A percentile compares a stretch with the other conserved stretches of the same genome.
These are phyloP conservation scores for Pseudocercospora musae DNA, from an alignment of 2,329 filamentous ascomycete genomes.

Conservation along the genomic window DNA sequence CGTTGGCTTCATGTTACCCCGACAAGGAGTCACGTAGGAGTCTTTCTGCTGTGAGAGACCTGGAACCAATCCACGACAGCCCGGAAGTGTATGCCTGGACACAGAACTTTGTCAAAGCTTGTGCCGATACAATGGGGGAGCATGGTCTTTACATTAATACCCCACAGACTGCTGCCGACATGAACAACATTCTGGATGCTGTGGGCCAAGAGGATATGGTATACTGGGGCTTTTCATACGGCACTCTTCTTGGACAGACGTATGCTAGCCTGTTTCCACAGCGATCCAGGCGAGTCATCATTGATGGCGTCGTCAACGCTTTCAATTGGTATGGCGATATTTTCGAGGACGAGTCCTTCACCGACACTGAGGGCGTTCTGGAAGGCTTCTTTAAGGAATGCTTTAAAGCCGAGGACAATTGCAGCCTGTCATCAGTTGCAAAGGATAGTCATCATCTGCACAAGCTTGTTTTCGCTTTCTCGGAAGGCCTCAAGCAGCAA, in stretches of 20 bases:
- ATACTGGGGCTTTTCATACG: slow-evolving; percentile 47
- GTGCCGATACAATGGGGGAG: slow-evolving; percentile 21
- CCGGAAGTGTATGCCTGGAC: slow-evolving; percentile 23
- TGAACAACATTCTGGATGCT: slow-evolving; percentile 26
- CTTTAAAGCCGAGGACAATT: slow-evolving; percentile 45
- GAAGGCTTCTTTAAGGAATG: slow-evolving; percentile 55
- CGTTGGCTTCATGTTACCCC: slow-evolving; percentile 20
- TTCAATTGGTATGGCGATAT: slow-evolving; percentile 47
- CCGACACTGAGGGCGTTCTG: slow-evolving; percentile 56
- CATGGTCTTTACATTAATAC: slow-evolving; percentile 25
- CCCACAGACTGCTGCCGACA: slow-evolving; percentile 24
- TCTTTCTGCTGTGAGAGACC: slow-evolving; percentile 11
- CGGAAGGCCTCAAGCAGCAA: slow-evolving; percentile 21
- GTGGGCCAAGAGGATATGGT: slow-evolving; percentile 31
- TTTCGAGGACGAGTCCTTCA: slow-evolving; percentile 50
- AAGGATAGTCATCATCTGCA: slow-evolving; percentile 16
- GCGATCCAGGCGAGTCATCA: slow-evolving; percentile 41
- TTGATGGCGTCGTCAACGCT: slow-evolving; percentile 44
- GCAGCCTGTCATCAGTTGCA: slow-evolving; percentile 16
- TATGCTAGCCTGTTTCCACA: slow-evolving; percentile 47
- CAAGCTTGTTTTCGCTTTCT: slow-evolving; percentile 18
- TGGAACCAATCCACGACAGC: slow-evolving; percentile 22
- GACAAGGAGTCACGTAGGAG: slow-evolving; percentile 11
- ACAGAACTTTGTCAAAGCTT: slow-evolving; percentile 21
- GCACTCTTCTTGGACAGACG: slow-evolving; percentile 46